Evolutionary conservation across 306 rosid species (phyloP).

Genomic region (Acacia acuminata): DNA sequence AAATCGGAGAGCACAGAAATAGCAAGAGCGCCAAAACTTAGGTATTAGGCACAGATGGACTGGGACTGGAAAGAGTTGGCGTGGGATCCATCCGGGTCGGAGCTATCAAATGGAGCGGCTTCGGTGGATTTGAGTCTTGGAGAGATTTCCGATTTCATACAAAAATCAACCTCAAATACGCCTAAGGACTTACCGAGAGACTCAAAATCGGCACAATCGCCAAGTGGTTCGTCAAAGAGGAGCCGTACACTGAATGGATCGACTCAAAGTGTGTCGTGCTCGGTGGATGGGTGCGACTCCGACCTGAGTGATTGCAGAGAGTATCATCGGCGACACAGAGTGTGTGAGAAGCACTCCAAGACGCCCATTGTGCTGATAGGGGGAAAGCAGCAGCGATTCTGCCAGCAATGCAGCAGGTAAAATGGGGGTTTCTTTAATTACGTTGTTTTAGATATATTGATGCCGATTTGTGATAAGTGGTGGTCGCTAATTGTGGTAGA

Average conservation of each 20-base stretch:
- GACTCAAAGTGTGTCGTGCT: conserved; percentile 53
- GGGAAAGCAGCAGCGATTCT: conserved; percentile 79
- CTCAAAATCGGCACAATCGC: conserved; percentile 30
- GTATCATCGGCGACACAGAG: conserved; percentile 81
- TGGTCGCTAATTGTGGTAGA: conserved; percentile 46
- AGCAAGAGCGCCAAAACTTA: conserved; percentile 18
- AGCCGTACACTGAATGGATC: conserved; percentile 46
- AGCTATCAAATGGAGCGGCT: conserved; percentile 33
- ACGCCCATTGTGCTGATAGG: conserved; percentile 67
- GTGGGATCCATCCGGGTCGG: conserved; percentile 65
- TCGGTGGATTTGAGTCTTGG: conserved; percentile 51
- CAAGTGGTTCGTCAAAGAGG: conserved; percentile 58
- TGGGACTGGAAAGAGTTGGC: conserved; percentile 77
- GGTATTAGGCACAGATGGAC: conserved; percentile 58
- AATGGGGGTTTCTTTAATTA: background rate
- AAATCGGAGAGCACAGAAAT: conserved; percentile 29
- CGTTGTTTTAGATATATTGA: background rate
- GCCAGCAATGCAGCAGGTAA: conserved; percentile 98
- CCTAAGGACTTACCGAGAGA: conserved; percentile 2
- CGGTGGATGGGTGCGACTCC: conserved; percentile 76
- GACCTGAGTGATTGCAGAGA: conserved; percentile 87
- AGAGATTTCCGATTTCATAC: conserved; percentile 34
- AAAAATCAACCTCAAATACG: conserved; percentile 21
- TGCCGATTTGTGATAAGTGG: background rate
- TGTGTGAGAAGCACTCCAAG: conserved; percentile 83